Evolutionary conservation across 495 filamentous ascomycete genomes (phyloP), one percentile per base, ranked within the genome.

Genomic region (Penicillium odoratum): DNA sequence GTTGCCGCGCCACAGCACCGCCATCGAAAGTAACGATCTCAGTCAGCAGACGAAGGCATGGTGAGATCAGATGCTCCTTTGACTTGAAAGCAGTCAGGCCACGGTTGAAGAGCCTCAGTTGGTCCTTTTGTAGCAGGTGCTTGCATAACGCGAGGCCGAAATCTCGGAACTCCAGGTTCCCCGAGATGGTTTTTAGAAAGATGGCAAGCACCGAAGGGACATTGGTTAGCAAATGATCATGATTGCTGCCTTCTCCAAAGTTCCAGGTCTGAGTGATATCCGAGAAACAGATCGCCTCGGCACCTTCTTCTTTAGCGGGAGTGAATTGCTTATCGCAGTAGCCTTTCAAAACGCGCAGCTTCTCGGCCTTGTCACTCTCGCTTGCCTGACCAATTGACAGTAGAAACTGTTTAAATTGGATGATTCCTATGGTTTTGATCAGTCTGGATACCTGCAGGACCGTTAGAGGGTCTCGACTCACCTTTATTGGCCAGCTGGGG

Each of bases 51-150:
- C 91, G 82, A 45, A 97, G 70, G 43, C 86, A 89, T 0, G 92
- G 91, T 3, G 88, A 92, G 57, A 97, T 92, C 42, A 96, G 75
- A 73, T 89, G 88, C 36, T 93, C 88, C 64, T 93, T 96, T 3
- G 81, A 76, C 66, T 88, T 91, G 3, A 83, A 82, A 4, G 88
- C 85, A 3, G 85, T 86, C 52, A 96, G 67, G 46, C 87, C 88
- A 54, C 85, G 83, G 34, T 86, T 83, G 33, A 96, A 77, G 10
- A 93, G 76, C 56, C 88, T 84, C 47, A 89, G 75, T 53, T 93
- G 87, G 7, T 85, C 82, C 62, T 85, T 87, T 55, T 89, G 85
- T 38, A 96, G 70, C 30, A 96, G 67, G 42, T 86, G 84, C 58
- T 87, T 84, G 74, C 91, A 89, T 28, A 96, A 75, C 5, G 82